Base-by-base conservation (phyloP, 2,329 filamentous ascomycete genomes). In the Fusarium duplospermum region DNA sequence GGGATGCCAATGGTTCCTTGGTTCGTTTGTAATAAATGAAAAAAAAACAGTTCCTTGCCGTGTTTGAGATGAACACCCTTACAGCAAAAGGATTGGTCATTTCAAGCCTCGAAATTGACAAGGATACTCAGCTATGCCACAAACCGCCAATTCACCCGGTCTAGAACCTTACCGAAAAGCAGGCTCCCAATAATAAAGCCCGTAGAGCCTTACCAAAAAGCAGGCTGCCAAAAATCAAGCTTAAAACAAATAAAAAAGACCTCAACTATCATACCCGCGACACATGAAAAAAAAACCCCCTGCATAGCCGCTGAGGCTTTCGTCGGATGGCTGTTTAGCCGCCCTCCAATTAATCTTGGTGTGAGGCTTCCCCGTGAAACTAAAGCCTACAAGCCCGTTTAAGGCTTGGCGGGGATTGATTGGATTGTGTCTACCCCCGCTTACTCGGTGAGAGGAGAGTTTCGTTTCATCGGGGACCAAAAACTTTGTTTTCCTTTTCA, bases 181-280 rank as follows among this genome's bases (percentile, higher is more conserved):
- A 31, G 29, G 29, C 29, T 31, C 29, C 29, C 29, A 31, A 31
- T 31, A n/a, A n/a, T n/a, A n/a, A n/a, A n/a, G n/a, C n/a, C n/a
- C n/a, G n/a, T 6, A 24, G 6, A 24, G 42, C 42, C 14, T 45
- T 3, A 4, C 13, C 13, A 2, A 20, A 24, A 24, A 45, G 20
- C 42, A 45, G 42, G 42, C 42, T 45, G 8, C 20, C 3, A 24
- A 24, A 6, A 50, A 27, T 50, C 22, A 18, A 27, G 22, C 22
- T 50, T 27, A 11, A 47, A 47, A 16, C 22, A 20, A 18, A 36
- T 16, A 18, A 18, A 40, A 40, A 24, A 24, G 4, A n/a, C 2
- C 45, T 18, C 22, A 50, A 22, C 45, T 68, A 10, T 20, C 36
- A 67, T 62, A 72, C 66, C 72, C 70, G 65, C 70, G 59, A n/a